These are phyloP conservation scores for Aciculoconidium aculeatum DNA, from an alignment of 805 yeast species.

Conservation along the genomic window DNA sequence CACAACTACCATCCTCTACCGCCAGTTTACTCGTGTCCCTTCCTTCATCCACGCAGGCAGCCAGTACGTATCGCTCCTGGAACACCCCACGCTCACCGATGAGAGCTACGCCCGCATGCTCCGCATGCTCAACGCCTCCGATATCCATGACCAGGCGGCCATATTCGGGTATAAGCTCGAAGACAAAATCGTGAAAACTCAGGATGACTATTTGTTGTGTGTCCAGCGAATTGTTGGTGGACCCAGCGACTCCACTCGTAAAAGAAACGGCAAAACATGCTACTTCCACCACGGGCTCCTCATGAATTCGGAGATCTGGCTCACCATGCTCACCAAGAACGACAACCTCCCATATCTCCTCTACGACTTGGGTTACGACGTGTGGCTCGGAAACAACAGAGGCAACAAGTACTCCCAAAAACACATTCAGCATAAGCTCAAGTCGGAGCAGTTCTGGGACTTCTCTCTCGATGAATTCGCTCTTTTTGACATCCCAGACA, in stretches of 20 bases:
- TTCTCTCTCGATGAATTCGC: slow-evolving; percentile 91
- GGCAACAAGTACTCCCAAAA: slow-evolving; percentile 91
- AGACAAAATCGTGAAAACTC: slow-evolving; percentile 70
- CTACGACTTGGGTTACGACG: slow-evolving; percentile 83
- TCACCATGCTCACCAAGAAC: slow-evolving; percentile 36
- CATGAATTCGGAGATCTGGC: slow-evolving; percentile 82
- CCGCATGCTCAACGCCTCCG: slow-evolving; percentile 40
- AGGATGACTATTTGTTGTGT: slow-evolving; percentile 71
- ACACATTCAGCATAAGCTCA: slow-evolving; percentile 41
- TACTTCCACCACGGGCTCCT: slow-evolving; percentile 89
- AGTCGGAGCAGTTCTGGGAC: slow-evolving; percentile 67
- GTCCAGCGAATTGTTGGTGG: slow-evolving; percentile 57
- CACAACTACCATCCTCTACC: slow-evolving; percentile 21
- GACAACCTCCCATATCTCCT: slow-evolving; percentile 63
- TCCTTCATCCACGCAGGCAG: slow-evolving; percentile 14
- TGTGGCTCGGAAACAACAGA: slow-evolving; percentile 89
- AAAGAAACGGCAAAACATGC: slow-evolving; percentile 42
- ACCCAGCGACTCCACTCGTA: no score
- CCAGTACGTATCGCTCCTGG: slow-evolving; percentile 19
- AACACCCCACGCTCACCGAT: slow-evolving; percentile 14
- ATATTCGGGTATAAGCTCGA: slow-evolving; percentile 68
- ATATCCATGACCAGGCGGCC: slow-evolving; percentile 60
- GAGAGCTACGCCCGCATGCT: slow-evolving; percentile 26
- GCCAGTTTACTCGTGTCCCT: slow-evolving; percentile 20
- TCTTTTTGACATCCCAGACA: slow-evolving; percentile 79